These are phyloP conservation scores for Tolypocladium nubicola DNA, from an alignment of 2,329 filamentous ascomycete genomes.

Conservation along the genomic window DNA sequence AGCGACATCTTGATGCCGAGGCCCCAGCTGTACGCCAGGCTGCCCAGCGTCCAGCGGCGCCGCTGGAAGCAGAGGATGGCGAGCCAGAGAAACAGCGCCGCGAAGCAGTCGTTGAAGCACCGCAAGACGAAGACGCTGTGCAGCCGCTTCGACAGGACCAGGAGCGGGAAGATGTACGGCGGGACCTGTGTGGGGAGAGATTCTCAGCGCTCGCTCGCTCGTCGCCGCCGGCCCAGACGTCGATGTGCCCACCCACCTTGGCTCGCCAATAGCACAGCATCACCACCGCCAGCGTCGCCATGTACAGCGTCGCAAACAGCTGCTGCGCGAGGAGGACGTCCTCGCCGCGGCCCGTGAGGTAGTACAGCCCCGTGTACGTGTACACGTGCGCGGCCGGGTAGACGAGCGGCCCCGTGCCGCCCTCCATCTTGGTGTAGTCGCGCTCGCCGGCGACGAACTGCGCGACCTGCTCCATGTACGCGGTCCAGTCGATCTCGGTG, in stretches of 20 bases:
- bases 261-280: slow-evolving; percentile 73
- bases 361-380: slow-evolving; percentile 72
- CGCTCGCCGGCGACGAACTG: slow-evolving; percentile 76
- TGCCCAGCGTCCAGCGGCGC: slow-evolving; percentile 62
- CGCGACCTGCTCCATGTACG: slow-evolving; percentile 89
- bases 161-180: slow-evolving; percentile 75
- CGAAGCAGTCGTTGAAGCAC: slow-evolving; percentile 93
- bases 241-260: slow-evolving; percentile 35
- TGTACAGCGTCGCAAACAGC: slow-evolving; percentile 71
- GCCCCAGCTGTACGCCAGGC: slow-evolving; percentile 63
- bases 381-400: slow-evolving; percentile 94
- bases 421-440: slow-evolving; percentile 77
- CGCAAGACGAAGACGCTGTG: slow-evolving; percentile 90
- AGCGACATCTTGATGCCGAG: slow-evolving; percentile 94
- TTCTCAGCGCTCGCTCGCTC: not conserved
- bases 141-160: slow-evolving; percentile 81
- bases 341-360: slow-evolving; percentile 62
- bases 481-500: slow-evolving; percentile 95
- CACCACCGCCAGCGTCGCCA: slow-evolving; percentile 64
- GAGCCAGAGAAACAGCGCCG: slow-evolving; percentile 70
- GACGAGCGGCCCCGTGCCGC: slow-evolving; percentile 84
- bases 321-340: slow-evolving; percentile 75
- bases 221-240: too few species aligned
- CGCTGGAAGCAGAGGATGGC: slow-evolving; percentile 72
- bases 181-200: slow-evolving; percentile 45